phyloP scores from a whole-genome alignment of 306 rosid genomes.

The Dalbergia cultrata region DNA sequence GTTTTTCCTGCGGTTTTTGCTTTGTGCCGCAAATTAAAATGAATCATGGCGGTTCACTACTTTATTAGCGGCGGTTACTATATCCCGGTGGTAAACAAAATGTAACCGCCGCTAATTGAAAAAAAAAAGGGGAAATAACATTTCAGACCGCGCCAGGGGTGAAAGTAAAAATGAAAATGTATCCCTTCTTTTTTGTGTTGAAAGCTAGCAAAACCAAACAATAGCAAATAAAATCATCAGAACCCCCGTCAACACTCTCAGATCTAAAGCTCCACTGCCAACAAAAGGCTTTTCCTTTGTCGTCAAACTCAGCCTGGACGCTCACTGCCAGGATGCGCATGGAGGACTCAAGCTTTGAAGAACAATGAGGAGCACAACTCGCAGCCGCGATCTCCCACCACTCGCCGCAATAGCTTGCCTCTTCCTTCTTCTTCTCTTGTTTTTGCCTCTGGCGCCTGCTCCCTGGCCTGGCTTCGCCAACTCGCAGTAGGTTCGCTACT shows the following conservation, averaged over 20 bases:
- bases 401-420: slow-evolving; percentile 32
- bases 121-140: no score
- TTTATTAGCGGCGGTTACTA: no score
- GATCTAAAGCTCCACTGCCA: slow-evolving; percentile 58
- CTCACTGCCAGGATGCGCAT: slow-evolving; percentile 23
- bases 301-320: slow-evolving; percentile 55
- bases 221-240: slow-evolving; percentile 12
- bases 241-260: slow-evolving; percentile 62
- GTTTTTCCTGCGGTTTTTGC: no score
- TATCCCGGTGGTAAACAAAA: no score
- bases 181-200: no score
- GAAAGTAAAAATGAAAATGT: no score
- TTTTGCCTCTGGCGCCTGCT: background rate
- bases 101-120: no score
- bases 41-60: no score
- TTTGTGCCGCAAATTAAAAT: no score
- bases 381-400: slow-evolving; percentile 20
- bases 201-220: no score
- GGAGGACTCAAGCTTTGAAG: slow-evolving; percentile 67
- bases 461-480: slow-evolving; percentile 42
- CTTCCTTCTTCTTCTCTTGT: slow-evolving; percentile 38
- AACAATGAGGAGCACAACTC: slow-evolving; percentile 35
- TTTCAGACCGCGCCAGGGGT: no score
- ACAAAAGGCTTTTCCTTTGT: slow-evolving; percentile 63
- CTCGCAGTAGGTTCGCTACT: slow-evolving; percentile 39